phyloP scores from a whole-genome alignment of 352 stramenopile species.

The Halophytophthora polymorphica region DNA sequence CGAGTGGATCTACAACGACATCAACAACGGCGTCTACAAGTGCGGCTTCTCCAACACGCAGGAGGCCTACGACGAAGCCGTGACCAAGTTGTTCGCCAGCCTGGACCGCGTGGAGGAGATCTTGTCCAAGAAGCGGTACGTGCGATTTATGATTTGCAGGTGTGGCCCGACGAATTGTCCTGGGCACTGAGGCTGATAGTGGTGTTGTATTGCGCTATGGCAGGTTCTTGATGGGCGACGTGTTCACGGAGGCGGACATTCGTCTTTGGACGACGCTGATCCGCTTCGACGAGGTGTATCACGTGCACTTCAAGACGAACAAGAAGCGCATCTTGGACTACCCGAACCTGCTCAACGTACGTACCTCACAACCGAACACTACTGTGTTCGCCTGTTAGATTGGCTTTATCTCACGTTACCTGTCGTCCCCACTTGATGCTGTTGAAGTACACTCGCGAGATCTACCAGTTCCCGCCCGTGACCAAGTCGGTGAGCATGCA shows the following conservation, averaged over 20 bases:
- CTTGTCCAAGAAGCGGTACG: constrained; percentile 57
- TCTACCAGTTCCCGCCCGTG: constrained; percentile 93
- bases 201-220: constrained; percentile 2
- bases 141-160: constrained; percentile 14
- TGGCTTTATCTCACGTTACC: neutral
- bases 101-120: constrained; percentile 76
- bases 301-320: constrained; percentile 89
- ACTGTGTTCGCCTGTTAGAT: neutral
- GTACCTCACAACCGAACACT: too few species aligned
- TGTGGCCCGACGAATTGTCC: too few species aligned
- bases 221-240: constrained; percentile 56
- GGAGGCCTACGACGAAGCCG: constrained; percentile 83
- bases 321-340: constrained; percentile 87
- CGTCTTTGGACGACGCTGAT: constrained; percentile 82
- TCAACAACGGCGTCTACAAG: constrained; percentile 93
- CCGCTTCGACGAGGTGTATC: constrained; percentile 84
- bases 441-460: constrained; percentile 66
- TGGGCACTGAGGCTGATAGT: too few species aligned
- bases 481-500: constrained; percentile 91
- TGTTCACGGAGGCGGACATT: constrained; percentile 77
- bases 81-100: constrained; percentile 60
- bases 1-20: constrained; percentile 90
- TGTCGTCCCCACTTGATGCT: neutral
- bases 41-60: constrained; percentile 90
- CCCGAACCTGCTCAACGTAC: constrained; percentile 79